Evolutionary conservation across 192 early-diverging fungal species (phyloP), one percentile per base, ranked within the genome.

Genomic region (Martensiomyces pterosporus): DNA sequence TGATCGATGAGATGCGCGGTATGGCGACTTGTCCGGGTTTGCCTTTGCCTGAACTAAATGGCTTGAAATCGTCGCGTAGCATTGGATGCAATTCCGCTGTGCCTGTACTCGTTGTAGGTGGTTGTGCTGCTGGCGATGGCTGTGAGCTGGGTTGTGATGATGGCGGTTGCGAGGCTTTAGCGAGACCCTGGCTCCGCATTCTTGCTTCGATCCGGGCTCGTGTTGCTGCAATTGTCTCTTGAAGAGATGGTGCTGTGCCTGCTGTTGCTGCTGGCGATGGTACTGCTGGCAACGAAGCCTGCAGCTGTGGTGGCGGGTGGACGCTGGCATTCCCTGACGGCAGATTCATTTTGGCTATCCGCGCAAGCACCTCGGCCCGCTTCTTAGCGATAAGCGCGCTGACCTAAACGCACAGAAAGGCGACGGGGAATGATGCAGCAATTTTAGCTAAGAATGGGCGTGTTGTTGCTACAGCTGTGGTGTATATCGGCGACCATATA

Each of bases 281-380:
- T 19, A n/a, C n/a, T n/a, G n/a, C n/a, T n/a, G n/a, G n/a, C n/a
- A n/a, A n/a, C n/a, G n/a, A n/a, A n/a, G n/a, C 33, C 19, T 14
- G 17, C 8, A 32, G 26, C 36, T 10, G 47, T 26, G 9, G 27
- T 27, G 24, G 54, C 32, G 9, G 42, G 14, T n/a, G 27, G 24
- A 9, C 27, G 8, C 23, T 24, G 4, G 36, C 40, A 1, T 17
- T 39, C 1, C 52, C 43, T 8, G 55, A 35, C 0, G 73, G 64
- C 9, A 73, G 45, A 19, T 71, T 77, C 60, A 83, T 60, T 17
- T 51, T 65, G n/a, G 84, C 86, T 46, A 89, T 64, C 35, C 80
- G 80, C 4, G 82, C 78, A 26, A 79, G 59, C 27, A 86, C 82
- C 43, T 89, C 83, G 19, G 76, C 76, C 18, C 79, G 58, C 72